Percentiles rank a stretch among this genome's conserved stretches.
Conservation (phyloP, 169 alveolate species). For the Babesia divergens region DNA sequence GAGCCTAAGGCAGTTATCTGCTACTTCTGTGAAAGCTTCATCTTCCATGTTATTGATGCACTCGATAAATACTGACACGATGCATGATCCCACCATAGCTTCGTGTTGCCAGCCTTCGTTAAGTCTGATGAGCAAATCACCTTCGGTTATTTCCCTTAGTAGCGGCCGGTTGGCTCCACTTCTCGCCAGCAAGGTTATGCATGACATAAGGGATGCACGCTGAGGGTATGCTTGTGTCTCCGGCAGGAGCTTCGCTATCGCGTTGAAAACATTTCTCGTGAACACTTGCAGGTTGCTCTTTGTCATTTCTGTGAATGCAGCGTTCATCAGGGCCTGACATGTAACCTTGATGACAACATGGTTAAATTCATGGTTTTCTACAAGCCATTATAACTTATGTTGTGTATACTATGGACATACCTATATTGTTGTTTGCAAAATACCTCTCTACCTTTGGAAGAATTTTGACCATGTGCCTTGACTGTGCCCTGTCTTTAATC, state of each 20-base stretch:
- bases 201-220: constrained; percentile 13
- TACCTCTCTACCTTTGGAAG: constrained; percentile 27
- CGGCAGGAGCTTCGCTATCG: constrained; percentile 1
- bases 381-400: neutral
- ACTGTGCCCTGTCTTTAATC: neutral
- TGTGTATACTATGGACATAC: neutral
- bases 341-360: constrained; percentile 28
- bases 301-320: neutral
- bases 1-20: constrained; percentile 34
- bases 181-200: constrained; percentile 21
- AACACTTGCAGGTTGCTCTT: neutral
- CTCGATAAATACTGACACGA: constrained; percentile 21
- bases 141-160: constrained; percentile 1
- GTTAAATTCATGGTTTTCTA: constrained; percentile 22
- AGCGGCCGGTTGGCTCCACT: constrained; percentile 9
- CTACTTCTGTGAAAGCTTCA: constrained; percentile 15
- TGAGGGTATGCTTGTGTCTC: neutral
- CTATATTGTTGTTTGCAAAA: neutral
- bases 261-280: constrained; percentile 19
- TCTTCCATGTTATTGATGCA: constrained; percentile 10
- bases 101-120: constrained; percentile 33
- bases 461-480: constrained; percentile 19
- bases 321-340: constrained; percentile 16
- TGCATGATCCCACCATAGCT: constrained; percentile 10
- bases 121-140: constrained; percentile 12